These are phyloP conservation scores for Trichoderma aggressivum DNA, from an alignment of 2,329 filamentous ascomycete genomes.

Conservation along the genomic window DNA sequence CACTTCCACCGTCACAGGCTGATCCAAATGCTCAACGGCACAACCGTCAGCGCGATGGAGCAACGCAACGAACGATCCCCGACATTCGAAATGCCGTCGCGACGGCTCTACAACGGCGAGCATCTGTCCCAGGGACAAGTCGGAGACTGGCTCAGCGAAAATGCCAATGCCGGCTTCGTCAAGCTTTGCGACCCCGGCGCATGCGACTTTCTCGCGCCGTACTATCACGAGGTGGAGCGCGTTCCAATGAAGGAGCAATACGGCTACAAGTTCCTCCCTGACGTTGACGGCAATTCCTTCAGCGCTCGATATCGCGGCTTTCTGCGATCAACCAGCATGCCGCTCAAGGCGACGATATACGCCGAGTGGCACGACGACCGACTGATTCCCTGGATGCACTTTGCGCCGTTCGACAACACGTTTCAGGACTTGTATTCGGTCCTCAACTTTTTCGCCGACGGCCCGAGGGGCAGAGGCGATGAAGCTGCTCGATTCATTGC, in stretches of 20 bases:
- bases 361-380: constrained; percentile 72
- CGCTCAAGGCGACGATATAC: constrained; percentile 70
- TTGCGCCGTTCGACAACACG: constrained; percentile 67
- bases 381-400: constrained; percentile 68
- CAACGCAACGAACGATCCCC: constrained; percentile 35
- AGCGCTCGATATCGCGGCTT: constrained; percentile 62
- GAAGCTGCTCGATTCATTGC: constrained; percentile 59
- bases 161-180: constrained; percentile 45
- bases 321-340: constrained; percentile 60
- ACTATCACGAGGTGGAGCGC: constrained; percentile 32
- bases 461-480: constrained; percentile 43
- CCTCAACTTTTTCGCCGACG: constrained; percentile 62
- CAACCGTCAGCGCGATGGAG: constrained; percentile 50
- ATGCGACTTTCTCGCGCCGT: constrained; percentile 40
- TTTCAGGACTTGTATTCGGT: constrained; percentile 64
- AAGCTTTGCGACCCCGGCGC: constrained; percentile 37
- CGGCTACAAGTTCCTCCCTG: constrained; percentile 62
- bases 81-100: constrained; percentile 49
- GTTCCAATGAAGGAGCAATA: constrained; percentile 49
- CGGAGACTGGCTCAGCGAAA: constrained; percentile 40
- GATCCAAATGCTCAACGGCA: constrained; percentile 65
- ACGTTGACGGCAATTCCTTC: constrained; percentile 68
- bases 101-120: constrained; percentile 42
- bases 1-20: constrained; percentile 71
- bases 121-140: constrained; percentile 33